Evolutionary conservation across 192 early-diverging fungal genomes (phyloP), one percentile per base, ranked within the genome.

Genomic region (Coemansia umbellata): DNA sequence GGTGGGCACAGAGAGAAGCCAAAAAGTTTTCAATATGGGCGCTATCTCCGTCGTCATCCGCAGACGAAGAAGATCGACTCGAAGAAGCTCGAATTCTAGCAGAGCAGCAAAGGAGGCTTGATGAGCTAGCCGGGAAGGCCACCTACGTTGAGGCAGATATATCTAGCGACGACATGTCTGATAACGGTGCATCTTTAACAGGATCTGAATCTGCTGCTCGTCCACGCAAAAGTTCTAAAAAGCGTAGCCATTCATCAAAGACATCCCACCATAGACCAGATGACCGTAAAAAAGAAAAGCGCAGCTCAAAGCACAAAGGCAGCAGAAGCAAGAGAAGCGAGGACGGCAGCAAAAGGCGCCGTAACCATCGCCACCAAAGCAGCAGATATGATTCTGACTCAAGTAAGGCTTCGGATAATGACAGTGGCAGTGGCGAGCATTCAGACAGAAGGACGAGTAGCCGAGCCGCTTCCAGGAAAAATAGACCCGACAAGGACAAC

Each of bases 1-100:
- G 82, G 27, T 61, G 66, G 18, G 60, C 53, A 0, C 51, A 81
- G 33, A 64, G 81, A 4, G 52, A 78, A 18, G 53, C 61, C 2
- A 78, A 52, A 24, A 31, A 61, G 18, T 72, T 78, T 31, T 78
- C 79, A 0, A 80, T 84, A 18, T 84, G 83, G 83, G 65, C 80
- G 8, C 49, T 78, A 14, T 81, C 83, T 1, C 83, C 81, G 10
- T 77, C 83, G 0, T 69, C 58, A 18, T 79, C 77, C 0, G 78
- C 66, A 33, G 82, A 81, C 21, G 76, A 81, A 13, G 39, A 59
- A 0, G 75, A 81, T 35, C 51, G 47, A 8, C 18, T 32, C 1
- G 63, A 50, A 8, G 74, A 78, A 14, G 68, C 65, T 7, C 48
- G 37, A 3, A 37, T 78, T 32, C 51, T 78, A 31, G 56, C 59